These are phyloP conservation scores for Bruguiera sexangula DNA, from an alignment of 345 rosid genomes.

Conservation along the genomic window DNA sequence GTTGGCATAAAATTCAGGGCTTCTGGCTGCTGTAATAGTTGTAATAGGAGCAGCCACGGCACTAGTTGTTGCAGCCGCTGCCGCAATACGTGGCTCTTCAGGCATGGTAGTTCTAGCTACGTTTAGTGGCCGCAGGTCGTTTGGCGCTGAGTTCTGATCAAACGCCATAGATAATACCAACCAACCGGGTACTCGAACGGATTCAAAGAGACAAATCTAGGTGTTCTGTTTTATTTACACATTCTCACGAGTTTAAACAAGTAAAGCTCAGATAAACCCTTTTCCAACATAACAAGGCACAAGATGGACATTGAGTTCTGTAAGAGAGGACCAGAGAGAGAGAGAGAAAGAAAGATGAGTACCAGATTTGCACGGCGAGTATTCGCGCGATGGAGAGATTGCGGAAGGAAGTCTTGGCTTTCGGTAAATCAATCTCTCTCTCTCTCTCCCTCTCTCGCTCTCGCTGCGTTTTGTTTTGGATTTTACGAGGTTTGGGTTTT, in stretches of 20 bases:
- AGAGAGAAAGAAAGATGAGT: not conserved
- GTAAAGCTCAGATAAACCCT: slow-evolving; percentile 13
- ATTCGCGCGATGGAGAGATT: not conserved
- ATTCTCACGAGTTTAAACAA: not conserved
- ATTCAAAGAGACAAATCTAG: slow-evolving; percentile 18
- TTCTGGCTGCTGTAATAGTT: slow-evolving; percentile 13
- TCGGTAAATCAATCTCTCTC: slow-evolving; percentile 19
- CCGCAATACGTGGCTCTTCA: slow-evolving; percentile 52
- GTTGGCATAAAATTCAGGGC: slow-evolving; percentile 29
- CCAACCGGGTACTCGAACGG: slow-evolving; percentile 3
- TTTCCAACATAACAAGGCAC: not conserved
- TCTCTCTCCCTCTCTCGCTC: not conserved
- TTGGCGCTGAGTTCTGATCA: slow-evolving; percentile 50
- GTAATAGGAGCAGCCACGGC: slow-evolving; percentile 7
- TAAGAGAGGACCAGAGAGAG: not conserved
- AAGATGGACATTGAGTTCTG: not conserved
- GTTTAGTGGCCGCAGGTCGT: slow-evolving; percentile 46
- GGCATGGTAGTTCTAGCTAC: slow-evolving; percentile 26
- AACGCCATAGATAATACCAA: slow-evolving; percentile 44
- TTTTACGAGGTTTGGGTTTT: not conserved
- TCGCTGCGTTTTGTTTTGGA: slow-evolving; percentile 1
- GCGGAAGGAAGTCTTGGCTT: not conserved
- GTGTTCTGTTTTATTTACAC: slow-evolving; percentile 14
- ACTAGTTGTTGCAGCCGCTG: slow-evolving; percentile 2
- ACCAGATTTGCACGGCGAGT: slow-evolving; percentile 26